Conservation (phyloP, 2,329 filamentous ascomycete genomes). For the Hirsutella minnesotensis region DNA sequence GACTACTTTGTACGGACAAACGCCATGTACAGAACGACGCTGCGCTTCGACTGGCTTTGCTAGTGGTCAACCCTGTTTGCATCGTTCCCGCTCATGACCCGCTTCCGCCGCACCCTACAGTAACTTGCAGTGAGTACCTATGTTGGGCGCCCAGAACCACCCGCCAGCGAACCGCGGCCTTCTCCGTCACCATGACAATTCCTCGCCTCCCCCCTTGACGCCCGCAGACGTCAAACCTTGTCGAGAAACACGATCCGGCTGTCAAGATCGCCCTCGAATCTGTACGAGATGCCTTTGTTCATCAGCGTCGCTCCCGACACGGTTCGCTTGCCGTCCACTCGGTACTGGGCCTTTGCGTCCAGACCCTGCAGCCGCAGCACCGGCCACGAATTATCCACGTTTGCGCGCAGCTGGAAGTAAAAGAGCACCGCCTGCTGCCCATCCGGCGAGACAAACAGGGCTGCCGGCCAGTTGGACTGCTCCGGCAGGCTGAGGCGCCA, state of each 20-base stretch:
- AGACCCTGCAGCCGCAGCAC: constrained; percentile 43
- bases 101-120: no score
- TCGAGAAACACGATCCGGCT: constrained; percentile 45
- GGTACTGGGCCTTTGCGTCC: constrained; percentile 41
- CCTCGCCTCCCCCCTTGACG: no score
- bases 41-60: no score
- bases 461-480: constrained; percentile 49
- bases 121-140: no score
- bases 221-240: no score
- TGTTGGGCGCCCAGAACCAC: no score
- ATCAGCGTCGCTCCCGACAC: constrained; percentile 49
- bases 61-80: no score
- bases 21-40: no score
- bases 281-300: constrained; percentile 46
- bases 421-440: constrained; percentile 40
- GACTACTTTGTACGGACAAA: no score
- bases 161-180: no score
- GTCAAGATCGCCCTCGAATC: constrained; percentile 40
- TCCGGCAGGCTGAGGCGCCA: constrained; percentile 48
- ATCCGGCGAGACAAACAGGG: constrained; percentile 44
- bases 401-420: constrained; percentile 44
- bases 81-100: no score
- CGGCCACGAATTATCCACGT: constrained; percentile 38
- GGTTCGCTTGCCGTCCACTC: constrained; percentile 35
- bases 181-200: no score